Evolutionary conservation across 2,329 filamentous ascomycete species (phyloP), one percentile per base, ranked within the genome.

Genomic region (Curvularia lunata): DNA sequence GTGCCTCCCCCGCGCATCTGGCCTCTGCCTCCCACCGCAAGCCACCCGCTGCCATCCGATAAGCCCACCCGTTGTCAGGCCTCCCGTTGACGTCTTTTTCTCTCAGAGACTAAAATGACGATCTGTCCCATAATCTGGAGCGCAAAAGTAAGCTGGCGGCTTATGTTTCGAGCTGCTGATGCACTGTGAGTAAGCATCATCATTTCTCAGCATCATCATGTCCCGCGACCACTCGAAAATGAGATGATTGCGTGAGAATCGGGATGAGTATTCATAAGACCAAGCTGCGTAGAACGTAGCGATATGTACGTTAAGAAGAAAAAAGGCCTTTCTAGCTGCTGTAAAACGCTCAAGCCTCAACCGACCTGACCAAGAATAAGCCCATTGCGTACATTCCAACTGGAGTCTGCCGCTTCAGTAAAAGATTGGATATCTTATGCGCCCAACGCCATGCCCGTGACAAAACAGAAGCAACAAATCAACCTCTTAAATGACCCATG

Each of bases 361-460:
- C 46, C 27, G 16, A 55, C 13, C 32, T 16, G 13, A 16, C 13
- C 13, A 34, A n/a, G n/a, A n/a, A 25, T 30, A 51, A 45, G 18
- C 23, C 4, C 16, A 37, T 16, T 8, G 23, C 34, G 42, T 53
- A 43, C 41, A n/a, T 37, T 42, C 56, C 52, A 59, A 56, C 12
- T 42, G 38, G 52, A 47, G 48, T 23, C 42, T 9, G 52, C 28
- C 47, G 27, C 37, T 38, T 40, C 47, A 52, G 19, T 45, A 50
- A 28, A 37, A 21, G 23, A 64, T 57, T 46, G 63, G 66, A 69
- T 70, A 71, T 71, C 66, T 64, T 55, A n/a, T 42, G 40, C 55
- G 52, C 55, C 51, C 19, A 53, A 52, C 66, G 60, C 67, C 65
- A 23, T 59, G 55, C 42, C 59, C 45, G 21, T 49, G 45, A 50